phyloP scores from a whole-genome alignment of 2,329 filamentous ascomycete species.

The Dendrostoma leiphaemia region DNA sequence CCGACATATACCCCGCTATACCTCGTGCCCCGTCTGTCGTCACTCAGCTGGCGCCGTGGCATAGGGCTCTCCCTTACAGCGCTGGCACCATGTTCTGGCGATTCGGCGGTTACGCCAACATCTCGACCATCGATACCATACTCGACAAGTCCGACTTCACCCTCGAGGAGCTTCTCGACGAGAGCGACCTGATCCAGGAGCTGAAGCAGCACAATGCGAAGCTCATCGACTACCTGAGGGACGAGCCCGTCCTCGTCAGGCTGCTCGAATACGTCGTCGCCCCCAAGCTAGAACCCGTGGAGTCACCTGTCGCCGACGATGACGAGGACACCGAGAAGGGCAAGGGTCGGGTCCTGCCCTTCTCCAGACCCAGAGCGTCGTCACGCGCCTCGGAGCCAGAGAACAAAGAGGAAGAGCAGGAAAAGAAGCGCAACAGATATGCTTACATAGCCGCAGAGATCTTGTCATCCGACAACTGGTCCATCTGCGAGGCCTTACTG shows the following conservation, averaged over 20 bases:
- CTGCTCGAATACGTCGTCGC: conserved; percentile 91
- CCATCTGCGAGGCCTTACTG: conserved; percentile 88
- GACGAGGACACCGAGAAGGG: conserved; percentile 46
- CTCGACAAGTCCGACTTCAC: conserved; percentile 96
- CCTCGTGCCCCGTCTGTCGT: conserved; percentile 12
- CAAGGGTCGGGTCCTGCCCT: conserved; percentile 42
- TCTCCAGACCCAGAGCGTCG: conserved; percentile 52
- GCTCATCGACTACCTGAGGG: conserved; percentile 91
- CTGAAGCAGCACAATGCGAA: conserved; percentile 98
- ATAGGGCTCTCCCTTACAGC: conserved; percentile 20
- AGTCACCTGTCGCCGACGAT: conserved; percentile 49
- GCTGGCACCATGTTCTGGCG: conserved; percentile 93
- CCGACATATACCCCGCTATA: conserved; percentile 3
- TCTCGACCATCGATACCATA: conserved; percentile 93
- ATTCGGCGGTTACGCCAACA: conserved; percentile 97
- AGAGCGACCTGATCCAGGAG: conserved; percentile 95
- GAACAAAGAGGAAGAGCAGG: conserved; percentile 68
- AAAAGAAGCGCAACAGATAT: conserved; percentile 90
- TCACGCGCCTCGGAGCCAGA: conserved; percentile 50
- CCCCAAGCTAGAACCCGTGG: conserved; percentile 61
- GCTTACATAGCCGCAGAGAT: conserved; percentile 93
- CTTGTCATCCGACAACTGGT: conserved; percentile 93
- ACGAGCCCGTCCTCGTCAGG: conserved; percentile 78
- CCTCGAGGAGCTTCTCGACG: conserved; percentile 92
- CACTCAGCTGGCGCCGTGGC: conserved; percentile 26